Percentiles rank a stretch among this genome's conserved stretches.
These are phyloP conservation scores for Metschnikowia matae DNA, from an alignment of 805 yeast species.

Conservation along the genomic window DNA sequence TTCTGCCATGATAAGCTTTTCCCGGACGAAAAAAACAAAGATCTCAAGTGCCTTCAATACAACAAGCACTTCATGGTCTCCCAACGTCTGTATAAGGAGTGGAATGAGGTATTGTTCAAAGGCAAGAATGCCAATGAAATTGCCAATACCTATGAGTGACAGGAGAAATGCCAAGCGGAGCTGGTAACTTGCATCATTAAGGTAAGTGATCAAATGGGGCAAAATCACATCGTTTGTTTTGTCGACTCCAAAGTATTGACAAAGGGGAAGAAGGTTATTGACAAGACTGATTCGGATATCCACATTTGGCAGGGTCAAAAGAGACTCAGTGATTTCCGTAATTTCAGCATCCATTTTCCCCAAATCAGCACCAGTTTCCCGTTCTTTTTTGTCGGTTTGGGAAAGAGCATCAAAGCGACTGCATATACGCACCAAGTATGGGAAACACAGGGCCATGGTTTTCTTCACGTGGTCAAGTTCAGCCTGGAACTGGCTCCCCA, in stretches of 20 bases:
- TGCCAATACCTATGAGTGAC: constrained; percentile 67
- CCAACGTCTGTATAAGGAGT: constrained; percentile 71
- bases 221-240: constrained; percentile 83
- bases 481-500: constrained; percentile 26
- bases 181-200: constrained; percentile 71
- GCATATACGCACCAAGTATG: constrained; percentile 65
- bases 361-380: not conserved
- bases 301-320: constrained; percentile 67
- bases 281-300: constrained; percentile 68
- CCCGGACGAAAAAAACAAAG: constrained; percentile 30
- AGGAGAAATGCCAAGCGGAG: constrained; percentile 69
- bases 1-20: constrained; percentile 27
- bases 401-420: constrained; percentile 39
- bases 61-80: constrained; percentile 81
- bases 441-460: constrained; percentile 68
- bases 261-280: constrained; percentile 67
- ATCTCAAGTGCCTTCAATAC: constrained; percentile 60
- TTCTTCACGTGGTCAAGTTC: constrained; percentile 42
- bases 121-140: constrained; percentile 75
- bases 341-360: constrained; percentile 35
- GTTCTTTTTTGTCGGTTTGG: constrained; percentile 17
- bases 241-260: constrained; percentile 80
- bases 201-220: constrained; percentile 86
- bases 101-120: constrained; percentile 89
- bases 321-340: constrained; percentile 57